Percentiles rank a stretch among this genome's conserved stretches.
Conservation (phyloP, 768 basidiomycete genomes). For the Leccinum incarnatum region DNA sequence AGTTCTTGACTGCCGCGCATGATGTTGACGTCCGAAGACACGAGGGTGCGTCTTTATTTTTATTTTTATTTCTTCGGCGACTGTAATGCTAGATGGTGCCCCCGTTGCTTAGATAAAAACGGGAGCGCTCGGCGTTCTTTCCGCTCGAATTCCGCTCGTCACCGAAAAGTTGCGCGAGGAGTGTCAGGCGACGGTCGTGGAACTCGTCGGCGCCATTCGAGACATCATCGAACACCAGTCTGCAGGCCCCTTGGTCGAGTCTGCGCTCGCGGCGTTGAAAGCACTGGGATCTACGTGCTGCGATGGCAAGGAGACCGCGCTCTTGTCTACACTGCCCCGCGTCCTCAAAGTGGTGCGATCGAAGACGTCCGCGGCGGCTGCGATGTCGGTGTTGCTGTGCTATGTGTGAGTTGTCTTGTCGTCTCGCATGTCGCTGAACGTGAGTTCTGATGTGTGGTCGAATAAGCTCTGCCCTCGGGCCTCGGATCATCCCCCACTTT, state of each 20-base stretch:
- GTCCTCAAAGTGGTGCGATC: conserved; percentile 50
- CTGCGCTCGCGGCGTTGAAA: conserved; percentile 60
- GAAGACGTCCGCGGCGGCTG: conserved; percentile 37
- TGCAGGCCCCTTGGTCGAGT: conserved; percentile 38
- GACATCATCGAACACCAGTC: conserved; percentile 43
- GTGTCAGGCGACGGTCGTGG: conserved; percentile 47
- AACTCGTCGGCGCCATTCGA: conserved; percentile 51
- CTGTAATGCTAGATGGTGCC: not conserved
- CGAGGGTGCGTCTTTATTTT: conserved; percentile 39
- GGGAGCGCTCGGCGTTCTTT: conserved; percentile 69
- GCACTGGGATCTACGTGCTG: conserved; percentile 56
- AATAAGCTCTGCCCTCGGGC: conserved; percentile 70
- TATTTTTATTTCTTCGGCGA: not conserved
- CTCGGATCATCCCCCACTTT: conserved; percentile 86
- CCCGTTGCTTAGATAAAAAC: conserved; percentile 47
- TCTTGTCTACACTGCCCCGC: conserved; percentile 59
- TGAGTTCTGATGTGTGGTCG: conserved; percentile 5
- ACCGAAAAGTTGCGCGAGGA: conserved; percentile 52
- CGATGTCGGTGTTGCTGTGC: conserved; percentile 54
- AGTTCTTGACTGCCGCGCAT: conserved; percentile 61
- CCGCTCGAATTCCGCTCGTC: conserved; percentile 62
- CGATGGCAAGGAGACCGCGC: conserved; percentile 61
- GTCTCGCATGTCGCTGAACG: not conserved
- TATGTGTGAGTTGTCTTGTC: conserved; percentile 50
- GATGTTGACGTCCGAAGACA: conserved; percentile 55